Conservation (phyloP, 139 green algal species). For the Chlorella sp. region DNA sequence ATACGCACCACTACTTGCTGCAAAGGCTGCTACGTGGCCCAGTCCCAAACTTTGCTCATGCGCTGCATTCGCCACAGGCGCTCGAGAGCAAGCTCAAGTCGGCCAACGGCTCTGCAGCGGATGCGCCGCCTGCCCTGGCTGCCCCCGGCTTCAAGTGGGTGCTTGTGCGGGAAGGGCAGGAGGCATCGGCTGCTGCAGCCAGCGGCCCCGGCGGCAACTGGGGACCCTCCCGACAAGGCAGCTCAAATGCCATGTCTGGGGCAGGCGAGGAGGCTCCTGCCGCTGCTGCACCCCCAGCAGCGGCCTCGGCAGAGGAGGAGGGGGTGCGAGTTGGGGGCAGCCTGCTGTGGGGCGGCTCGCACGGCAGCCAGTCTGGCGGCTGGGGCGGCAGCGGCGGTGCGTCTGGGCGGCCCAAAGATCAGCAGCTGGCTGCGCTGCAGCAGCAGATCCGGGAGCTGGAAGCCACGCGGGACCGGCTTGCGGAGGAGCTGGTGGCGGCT, state of each 20-base stretch:
- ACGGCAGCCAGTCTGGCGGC: neutral
- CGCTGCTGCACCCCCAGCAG: neutral
- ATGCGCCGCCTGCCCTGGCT: constrained; percentile 8
- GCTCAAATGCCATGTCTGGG: neutral
- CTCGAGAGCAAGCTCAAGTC: constrained; percentile 47
- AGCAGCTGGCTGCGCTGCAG: constrained; percentile 67
- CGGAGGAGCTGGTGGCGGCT: constrained; percentile 85
- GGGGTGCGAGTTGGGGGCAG: constrained; percentile 23
- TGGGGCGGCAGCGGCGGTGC: neutral
- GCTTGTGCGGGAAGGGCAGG: constrained; percentile 64
- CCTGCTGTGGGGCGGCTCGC: constrained; percentile 14
- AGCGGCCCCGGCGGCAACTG: too few species aligned
- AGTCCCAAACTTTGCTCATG: too few species aligned
- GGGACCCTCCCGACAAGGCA: neutral
- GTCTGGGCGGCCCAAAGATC: constrained; percentile 30
- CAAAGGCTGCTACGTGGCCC: too few species aligned
- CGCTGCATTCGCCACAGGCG: constrained; percentile 33
- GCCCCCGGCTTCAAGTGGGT: constrained; percentile 71
- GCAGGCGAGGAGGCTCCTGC: neutral
- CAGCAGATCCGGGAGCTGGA: constrained; percentile 75
- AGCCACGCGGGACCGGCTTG: constrained; percentile 79
- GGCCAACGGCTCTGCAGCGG: neutral
- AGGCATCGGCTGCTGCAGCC: neutral
- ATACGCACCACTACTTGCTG: too few species aligned
- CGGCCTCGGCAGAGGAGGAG: constrained; percentile 2